A percentile compares a stretch with the other conserved stretches of the same genome.
phyloP scores from a whole-genome alignment of 371 early-diverging fungal species.

The Mortierella sp. region DNA sequence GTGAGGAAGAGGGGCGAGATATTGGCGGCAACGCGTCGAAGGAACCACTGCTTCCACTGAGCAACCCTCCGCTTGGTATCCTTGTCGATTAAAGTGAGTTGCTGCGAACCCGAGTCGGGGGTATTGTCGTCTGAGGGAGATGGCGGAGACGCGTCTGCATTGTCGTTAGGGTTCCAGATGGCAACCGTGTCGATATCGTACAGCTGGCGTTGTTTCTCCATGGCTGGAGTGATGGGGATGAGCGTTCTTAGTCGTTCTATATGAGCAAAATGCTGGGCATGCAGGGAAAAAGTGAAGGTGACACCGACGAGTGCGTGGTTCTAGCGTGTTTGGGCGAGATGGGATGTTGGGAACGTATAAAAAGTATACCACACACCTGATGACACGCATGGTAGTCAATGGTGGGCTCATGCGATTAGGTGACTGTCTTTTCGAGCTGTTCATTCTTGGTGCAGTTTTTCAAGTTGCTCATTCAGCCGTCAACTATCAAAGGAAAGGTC shows the following conservation, averaged over 20 bases:
- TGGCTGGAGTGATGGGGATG: slow-evolving; percentile 7
- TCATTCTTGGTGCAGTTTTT: neutral
- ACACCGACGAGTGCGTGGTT: neutral
- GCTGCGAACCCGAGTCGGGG: slow-evolving; percentile 4
- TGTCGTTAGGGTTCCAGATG: slow-evolving; percentile 59
- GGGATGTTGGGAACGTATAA: neutral
- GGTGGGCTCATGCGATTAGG: neutral
- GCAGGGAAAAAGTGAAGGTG: neutral
- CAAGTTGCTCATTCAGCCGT: neutral
- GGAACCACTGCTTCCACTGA: slow-evolving; percentile 47
- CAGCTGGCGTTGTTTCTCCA: slow-evolving; percentile 57
- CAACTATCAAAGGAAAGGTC: too few species aligned
- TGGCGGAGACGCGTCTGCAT: slow-evolving; percentile 23
- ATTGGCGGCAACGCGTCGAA: slow-evolving; percentile 49
- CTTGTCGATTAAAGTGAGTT: slow-evolving; percentile 27
- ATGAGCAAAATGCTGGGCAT: neutral
- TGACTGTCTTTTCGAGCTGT: neutral
- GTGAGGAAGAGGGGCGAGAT: slow-evolving; percentile 56
- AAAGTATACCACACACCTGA: too few species aligned
- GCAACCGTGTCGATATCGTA: slow-evolving; percentile 61
- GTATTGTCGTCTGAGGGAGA: neutral
- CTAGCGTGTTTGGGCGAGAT: neutral
- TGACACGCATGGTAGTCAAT: neutral
- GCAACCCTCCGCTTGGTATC: slow-evolving; percentile 29
- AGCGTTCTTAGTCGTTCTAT: neutral